Evolutionary conservation across 352 stramenopile genomes (phyloP).

Genomic region (Phytophthora multivora): DNA sequence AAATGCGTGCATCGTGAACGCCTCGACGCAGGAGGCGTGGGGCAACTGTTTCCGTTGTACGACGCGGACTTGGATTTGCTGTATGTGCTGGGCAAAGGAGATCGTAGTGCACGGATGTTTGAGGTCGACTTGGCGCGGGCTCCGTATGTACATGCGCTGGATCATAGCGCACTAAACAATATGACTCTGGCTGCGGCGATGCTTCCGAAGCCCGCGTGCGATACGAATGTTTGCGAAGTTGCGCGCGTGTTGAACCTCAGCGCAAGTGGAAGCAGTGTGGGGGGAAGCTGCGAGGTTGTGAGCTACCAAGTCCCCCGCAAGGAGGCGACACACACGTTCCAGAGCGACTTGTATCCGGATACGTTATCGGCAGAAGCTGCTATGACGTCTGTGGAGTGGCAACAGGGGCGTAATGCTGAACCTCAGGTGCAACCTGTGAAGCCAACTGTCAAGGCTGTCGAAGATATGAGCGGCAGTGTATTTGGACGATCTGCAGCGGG

Average conservation of each 20-base stretch:
- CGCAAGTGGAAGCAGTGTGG: conserved; percentile 29
- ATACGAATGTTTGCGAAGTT: conserved; percentile 65
- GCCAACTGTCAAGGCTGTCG: conserved; percentile 24
- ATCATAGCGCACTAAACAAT: conserved; percentile 52
- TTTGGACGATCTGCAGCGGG: conserved; percentile 32
- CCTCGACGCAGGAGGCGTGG: conserved; percentile 63
- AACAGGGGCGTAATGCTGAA: conserved; percentile 41
- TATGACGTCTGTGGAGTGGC: conserved; percentile 52
- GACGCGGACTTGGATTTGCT: conserved; percentile 72
- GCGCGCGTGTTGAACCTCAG: conserved; percentile 69
- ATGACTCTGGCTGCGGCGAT: conserved; percentile 64
- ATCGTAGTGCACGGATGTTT: conserved; percentile 62
- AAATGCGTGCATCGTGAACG: conserved; percentile 66
- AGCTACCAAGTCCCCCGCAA: conserved; percentile 72
- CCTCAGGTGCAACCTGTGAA: conserved; percentile 46
- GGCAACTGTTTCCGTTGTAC: conserved; percentile 69
- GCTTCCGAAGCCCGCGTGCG: conserved; percentile 58
- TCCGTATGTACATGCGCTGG: conserved; percentile 50
- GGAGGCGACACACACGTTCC: conserved; percentile 63
- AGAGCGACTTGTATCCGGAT: conserved; percentile 78
- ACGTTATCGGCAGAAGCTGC: conserved; percentile 47
- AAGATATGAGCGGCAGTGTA: conserved; percentile 33
- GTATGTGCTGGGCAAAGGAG: conserved; percentile 74
- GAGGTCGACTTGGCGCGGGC: conserved; percentile 55
- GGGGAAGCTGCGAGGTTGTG: conserved; percentile 62